Percentiles rank a stretch among this genome's conserved stretches.
Evolutionary conservation across 345 rosid genomes (phyloP).

Genomic region (Geranium brycei): DNA sequence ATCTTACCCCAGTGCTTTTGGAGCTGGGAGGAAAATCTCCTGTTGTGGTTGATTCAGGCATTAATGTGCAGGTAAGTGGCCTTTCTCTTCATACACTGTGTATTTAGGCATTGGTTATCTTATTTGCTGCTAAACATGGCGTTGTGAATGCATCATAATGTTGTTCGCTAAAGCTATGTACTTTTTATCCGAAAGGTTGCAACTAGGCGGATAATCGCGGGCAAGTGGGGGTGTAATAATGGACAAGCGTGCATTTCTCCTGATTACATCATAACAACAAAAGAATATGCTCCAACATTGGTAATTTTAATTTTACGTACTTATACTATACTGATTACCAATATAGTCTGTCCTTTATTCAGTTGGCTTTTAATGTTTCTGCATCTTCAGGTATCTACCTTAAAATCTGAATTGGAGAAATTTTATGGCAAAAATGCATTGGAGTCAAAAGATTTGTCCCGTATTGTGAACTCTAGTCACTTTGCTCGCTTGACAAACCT

Average conservation of each 20-base stretch:
- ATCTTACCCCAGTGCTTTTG: constrained; percentile 80
- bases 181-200: constrained; percentile 35
- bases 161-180: constrained; percentile 9
- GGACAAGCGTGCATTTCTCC: constrained; percentile 93
- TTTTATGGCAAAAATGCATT: constrained; percentile 70
- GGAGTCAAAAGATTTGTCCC: constrained; percentile 73
- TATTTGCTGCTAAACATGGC: too few species aligned
- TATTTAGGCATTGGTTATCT: too few species aligned
- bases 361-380: constrained; percentile 7
- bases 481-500: constrained; percentile 59
- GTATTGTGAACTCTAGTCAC: constrained; percentile 73
- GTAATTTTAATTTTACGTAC: constrained; percentile 20
- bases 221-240: constrained; percentile 87
- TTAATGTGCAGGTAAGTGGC: constrained; percentile 46
- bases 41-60: constrained; percentile 59
- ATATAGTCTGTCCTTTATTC: too few species aligned
- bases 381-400: constrained; percentile 38
- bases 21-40: constrained; percentile 98
- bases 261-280: constrained; percentile 70
- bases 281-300: constrained; percentile 54
- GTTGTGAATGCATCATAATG: neutral
- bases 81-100: neutral
- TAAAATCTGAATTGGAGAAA: constrained; percentile 47
- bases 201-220: constrained; percentile 58
- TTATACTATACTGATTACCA: neutral